Evolutionary conservation across 2,329 filamentous ascomycete genomes (phyloP).

Genomic region (Sporothrix curviconia): DNA sequence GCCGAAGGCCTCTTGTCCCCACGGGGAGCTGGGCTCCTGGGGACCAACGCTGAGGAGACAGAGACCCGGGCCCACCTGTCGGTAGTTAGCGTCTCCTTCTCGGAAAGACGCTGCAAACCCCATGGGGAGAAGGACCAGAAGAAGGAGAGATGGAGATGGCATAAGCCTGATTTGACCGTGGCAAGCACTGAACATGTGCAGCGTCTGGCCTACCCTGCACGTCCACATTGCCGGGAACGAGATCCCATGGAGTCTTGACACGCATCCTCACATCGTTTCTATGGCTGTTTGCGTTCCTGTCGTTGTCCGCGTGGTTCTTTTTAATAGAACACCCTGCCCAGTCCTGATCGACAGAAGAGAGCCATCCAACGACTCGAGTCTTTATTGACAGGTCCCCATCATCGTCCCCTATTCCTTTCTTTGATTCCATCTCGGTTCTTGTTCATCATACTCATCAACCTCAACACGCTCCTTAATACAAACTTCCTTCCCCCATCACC

Average conservation of each 20-base stretch:
- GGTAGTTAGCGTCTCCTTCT: conserved; percentile 1
- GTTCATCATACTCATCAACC: not conserved
- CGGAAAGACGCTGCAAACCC: not conserved
- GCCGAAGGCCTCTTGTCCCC: not conserved
- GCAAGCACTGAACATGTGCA: no score
- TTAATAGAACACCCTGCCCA: not conserved
- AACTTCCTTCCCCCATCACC: no score
- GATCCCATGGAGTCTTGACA: not conserved
- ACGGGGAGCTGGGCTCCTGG: no score
- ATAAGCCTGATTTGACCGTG: not conserved
- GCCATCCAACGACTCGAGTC: no score
- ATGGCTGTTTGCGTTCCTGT: not conserved
- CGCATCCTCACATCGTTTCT: not conserved
- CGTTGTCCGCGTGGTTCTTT: not conserved
- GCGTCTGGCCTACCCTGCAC: not conserved
- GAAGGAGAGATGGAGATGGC: not conserved
- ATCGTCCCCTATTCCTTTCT: not conserved
- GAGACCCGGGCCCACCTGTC: not conserved
- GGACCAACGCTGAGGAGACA: no score
- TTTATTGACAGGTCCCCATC: no score
- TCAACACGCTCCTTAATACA: no score
- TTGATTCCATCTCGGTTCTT: not conserved
- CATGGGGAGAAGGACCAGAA: conserved; percentile 3
- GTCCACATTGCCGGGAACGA: not conserved
- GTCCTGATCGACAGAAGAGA: no score